A percentile compares a stretch with the other conserved stretches of the same genome.
phyloP scores from a whole-genome alignment of 1,284 basidiomycete species.

The Coriolopsis trogii region DNA sequence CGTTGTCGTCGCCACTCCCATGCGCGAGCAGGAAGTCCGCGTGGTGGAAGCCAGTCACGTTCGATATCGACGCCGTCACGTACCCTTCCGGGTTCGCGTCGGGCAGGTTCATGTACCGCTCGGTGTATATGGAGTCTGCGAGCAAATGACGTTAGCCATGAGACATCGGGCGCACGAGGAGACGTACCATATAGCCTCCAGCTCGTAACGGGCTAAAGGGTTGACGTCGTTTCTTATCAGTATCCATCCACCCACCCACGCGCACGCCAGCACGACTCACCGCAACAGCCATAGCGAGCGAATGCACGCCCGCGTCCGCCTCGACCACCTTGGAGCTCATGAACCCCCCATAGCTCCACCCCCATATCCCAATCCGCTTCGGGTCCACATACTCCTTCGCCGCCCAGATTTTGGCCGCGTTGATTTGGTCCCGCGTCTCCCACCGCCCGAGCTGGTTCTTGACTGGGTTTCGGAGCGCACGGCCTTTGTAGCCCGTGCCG shows the following conservation, averaged over 20 bases:
- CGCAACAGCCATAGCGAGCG: constrained; percentile 87
- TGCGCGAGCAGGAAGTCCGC: constrained; percentile 87
- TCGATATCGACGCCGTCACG: constrained; percentile 80
- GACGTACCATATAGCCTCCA: constrained; percentile 82
- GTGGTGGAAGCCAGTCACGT: constrained; percentile 82
- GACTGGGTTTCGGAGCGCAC: constrained; percentile 81
- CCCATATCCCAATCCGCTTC: constrained; percentile 90
- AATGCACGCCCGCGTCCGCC: constrained; percentile 82
- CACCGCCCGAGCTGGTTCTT: constrained; percentile 84
- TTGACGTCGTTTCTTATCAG: no score
- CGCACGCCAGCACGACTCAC: constrained; percentile 46
- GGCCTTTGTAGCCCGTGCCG: constrained; percentile 92
- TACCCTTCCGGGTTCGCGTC: constrained; percentile 82
- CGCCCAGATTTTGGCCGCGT: constrained; percentile 80
- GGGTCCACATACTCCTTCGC: constrained; percentile 80
- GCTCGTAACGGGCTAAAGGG: constrained; percentile 76
- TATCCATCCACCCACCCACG: background rate
- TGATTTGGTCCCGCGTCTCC: constrained; percentile 89
- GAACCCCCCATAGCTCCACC: constrained; percentile 95
- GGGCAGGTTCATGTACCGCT: constrained; percentile 95
- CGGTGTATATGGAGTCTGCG: constrained; percentile 87
- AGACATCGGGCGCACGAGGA: background rate
- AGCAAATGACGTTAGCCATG: background rate
- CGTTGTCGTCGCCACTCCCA: constrained; percentile 93
- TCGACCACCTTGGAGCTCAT: constrained; percentile 93